Evolutionary conservation across 805 yeast genomes (phyloP).

Genomic region (Lipomyces japonicus): DNA sequence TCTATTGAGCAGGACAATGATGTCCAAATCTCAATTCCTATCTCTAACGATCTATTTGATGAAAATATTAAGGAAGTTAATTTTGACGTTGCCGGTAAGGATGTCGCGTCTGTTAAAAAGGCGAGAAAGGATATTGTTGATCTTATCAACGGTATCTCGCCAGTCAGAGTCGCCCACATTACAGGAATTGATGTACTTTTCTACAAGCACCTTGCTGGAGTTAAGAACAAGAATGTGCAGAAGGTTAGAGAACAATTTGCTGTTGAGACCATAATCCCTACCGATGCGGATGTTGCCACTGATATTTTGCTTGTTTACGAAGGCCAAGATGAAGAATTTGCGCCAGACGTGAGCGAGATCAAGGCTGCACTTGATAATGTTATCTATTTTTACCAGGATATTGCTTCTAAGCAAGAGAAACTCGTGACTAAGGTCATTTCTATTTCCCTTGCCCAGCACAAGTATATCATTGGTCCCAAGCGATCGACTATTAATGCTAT

Average conservation of each 20-base stretch:
- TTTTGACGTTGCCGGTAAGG: constrained; percentile 58
- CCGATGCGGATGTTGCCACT: constrained; percentile 39
- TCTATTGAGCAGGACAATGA: constrained; percentile 42
- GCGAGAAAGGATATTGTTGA: constrained; percentile 74
- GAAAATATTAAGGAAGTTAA: constrained; percentile 45
- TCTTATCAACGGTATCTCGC: constrained; percentile 67
- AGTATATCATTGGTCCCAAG: constrained; percentile 56
- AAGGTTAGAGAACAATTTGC: constrained; percentile 39
- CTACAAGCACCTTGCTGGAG: constrained; percentile 44
- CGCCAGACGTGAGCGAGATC: constrained; percentile 62
- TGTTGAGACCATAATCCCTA: constrained; percentile 53
- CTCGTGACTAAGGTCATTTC: constrained; percentile 46
- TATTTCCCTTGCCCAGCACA: constrained; percentile 56
- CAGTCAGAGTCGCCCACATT: constrained; percentile 56
- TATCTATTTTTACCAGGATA: constrained; percentile 49
- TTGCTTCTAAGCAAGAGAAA: constrained; percentile 53
- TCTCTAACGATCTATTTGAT: constrained; percentile 43
- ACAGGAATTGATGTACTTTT: constrained; percentile 67
- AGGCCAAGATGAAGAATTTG: constrained; percentile 50
- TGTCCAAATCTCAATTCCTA: constrained; percentile 50
- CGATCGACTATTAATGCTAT: constrained; percentile 52
- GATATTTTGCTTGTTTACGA: constrained; percentile 55
- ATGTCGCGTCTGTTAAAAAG: constrained; percentile 48
- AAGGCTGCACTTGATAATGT: constrained; percentile 53
- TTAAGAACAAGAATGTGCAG: constrained; percentile 34